Conservation (phyloP, 768 basidiomycete species). For the Boletellus sp. region DNA sequence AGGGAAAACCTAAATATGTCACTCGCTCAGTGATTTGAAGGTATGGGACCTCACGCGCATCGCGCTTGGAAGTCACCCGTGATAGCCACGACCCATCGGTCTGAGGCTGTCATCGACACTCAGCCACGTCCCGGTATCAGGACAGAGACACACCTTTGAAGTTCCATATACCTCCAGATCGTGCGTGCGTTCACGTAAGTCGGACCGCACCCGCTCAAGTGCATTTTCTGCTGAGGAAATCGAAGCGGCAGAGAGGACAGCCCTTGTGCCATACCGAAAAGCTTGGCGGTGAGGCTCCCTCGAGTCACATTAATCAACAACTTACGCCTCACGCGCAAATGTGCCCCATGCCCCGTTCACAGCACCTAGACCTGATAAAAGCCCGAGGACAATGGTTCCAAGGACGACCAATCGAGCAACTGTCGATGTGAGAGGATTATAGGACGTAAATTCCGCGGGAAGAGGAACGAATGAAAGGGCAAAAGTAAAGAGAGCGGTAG, state of each 20-base stretch:
- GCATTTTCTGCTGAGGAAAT: conserved; percentile 55
- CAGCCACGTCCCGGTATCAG: conserved; percentile 3
- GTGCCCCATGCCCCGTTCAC: conserved; percentile 58
- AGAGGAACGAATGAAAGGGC: conserved; percentile 66
- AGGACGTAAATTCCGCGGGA: conserved; percentile 44
- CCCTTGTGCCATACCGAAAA: conserved; percentile 14
- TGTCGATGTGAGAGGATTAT: conserved; percentile 44
- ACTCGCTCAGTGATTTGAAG: not conserved
- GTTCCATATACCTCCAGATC: conserved; percentile 24
- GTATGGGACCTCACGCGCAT: conserved; percentile 26
- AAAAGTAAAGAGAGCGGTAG: conserved; percentile 54
- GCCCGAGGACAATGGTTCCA: conserved; percentile 75
- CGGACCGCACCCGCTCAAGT: conserved; percentile 55
- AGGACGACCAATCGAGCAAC: conserved; percentile 67
- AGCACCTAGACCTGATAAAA: conserved; percentile 77
- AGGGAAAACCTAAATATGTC: not conserved
- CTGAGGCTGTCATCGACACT: conserved; percentile 20
- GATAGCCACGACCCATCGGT: conserved; percentile 28
- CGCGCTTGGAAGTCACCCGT: conserved; percentile 29
- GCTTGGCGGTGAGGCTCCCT: conserved; percentile 5
- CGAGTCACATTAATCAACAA: conserved; percentile 14
- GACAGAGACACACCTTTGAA: conserved; percentile 23
- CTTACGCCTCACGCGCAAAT: conserved; percentile 25
- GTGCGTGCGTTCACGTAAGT: conserved; percentile 40
- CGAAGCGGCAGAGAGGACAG: conserved; percentile 24